Evolutionary conservation across 1,284 basidiomycete species (phyloP), one percentile per base, ranked within the genome.

Genomic region (Papiliotrema terrestris): DNA sequence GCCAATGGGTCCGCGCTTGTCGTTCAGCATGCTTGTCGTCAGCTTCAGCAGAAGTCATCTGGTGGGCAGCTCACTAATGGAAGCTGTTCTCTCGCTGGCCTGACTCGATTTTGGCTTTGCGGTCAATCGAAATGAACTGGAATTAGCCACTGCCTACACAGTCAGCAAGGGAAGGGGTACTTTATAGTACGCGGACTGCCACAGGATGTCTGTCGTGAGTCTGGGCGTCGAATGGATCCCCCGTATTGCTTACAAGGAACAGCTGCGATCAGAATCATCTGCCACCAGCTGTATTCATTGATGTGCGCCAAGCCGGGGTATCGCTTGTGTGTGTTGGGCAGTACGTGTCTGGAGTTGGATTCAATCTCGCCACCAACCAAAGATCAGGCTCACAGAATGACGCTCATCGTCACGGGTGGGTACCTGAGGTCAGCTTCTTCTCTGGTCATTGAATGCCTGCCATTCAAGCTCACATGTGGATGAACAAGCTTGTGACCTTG

Each of bases 181-280:
- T 80, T 93, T 93, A 87, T 89, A 94, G 67, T 95, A 95, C 39
- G 91, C 74, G 19, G 84, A 71, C 79, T 94, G 91, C 91, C 91
- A 95, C 39, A 89, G 81, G 44, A 89, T 78, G 76, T 93, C 90
- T 93, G 60, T 37, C 35, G 1, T n/a, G 22, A 20, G 49, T n/a
- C 32, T 26, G 45, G 35, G 41, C 20, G 29, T 13, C 19, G 14
- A 13, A 37, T 26, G 2, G 20, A 29, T 8, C 6, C 9, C 46
- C 11, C n/a, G 15, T 22, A 46, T 41, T 20, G 61, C 71, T 61
- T 38, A 75, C 72, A 78, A 44, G 76, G 74, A 2, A 77, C 66
- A 1, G 67, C 65, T 2, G 67, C 67, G 17, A 74, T 54, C 2
- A 73, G 49, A 49, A 78, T 77, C 72, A 71, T 74, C 22, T 65